A percentile compares a stretch with the other conserved stretches of the same genome.
These are phyloP conservation scores for Trypanosoma theileri DNA, from an alignment of 208 protist genomes.

Conservation along the genomic window DNA sequence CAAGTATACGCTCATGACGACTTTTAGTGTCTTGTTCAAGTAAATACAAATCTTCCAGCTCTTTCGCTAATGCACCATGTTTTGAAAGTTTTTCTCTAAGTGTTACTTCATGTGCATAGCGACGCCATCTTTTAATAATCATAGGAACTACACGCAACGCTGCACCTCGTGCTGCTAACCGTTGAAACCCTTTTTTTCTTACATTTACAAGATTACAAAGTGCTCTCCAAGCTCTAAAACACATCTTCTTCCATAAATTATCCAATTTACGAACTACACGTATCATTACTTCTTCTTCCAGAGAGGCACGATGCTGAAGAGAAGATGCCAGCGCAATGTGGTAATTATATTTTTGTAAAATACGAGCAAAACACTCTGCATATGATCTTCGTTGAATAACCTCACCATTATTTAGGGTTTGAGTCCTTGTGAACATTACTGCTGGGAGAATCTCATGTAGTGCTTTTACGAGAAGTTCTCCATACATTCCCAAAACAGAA, in stretches of 20 bases:
- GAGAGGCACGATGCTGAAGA: slow-evolving; percentile 36
- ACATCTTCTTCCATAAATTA: slow-evolving; percentile 80
- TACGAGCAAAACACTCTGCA: slow-evolving; percentile 69
- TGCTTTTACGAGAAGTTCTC: slow-evolving; percentile 53
- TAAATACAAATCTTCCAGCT: slow-evolving; percentile 69
- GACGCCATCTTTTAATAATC: slow-evolving; percentile 68
- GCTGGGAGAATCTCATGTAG: slow-evolving; percentile 76
- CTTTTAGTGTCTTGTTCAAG: slow-evolving; percentile 66
- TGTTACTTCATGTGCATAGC: slow-evolving; percentile 70
- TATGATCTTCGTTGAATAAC: slow-evolving; percentile 38
- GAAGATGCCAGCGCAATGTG: slow-evolving; percentile 36
- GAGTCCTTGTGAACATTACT: slow-evolving; percentile 67
- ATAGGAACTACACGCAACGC: slow-evolving; percentile 44
- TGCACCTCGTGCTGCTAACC: slow-evolving; percentile 47
- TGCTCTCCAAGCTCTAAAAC: slow-evolving; percentile 78
- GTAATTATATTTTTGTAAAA: slow-evolving; percentile 50
- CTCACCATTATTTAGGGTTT: slow-evolving; percentile 21
- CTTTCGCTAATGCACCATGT: slow-evolving; percentile 41
- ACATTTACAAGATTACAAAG: slow-evolving; percentile 54
- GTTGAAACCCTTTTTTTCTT: slow-evolving; percentile 62
- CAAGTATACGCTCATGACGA: slow-evolving; percentile 55
- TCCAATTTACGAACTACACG: slow-evolving; percentile 70
- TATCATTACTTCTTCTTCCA: slow-evolving; percentile 71
- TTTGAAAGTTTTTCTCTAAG: slow-evolving; percentile 60
- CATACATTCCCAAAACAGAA: slow-evolving; percentile 40